Evolutionary conservation across 805 yeast genomes (phyloP), one percentile per base, ranked within the genome.

Genomic region (Starmera amethionina): DNA sequence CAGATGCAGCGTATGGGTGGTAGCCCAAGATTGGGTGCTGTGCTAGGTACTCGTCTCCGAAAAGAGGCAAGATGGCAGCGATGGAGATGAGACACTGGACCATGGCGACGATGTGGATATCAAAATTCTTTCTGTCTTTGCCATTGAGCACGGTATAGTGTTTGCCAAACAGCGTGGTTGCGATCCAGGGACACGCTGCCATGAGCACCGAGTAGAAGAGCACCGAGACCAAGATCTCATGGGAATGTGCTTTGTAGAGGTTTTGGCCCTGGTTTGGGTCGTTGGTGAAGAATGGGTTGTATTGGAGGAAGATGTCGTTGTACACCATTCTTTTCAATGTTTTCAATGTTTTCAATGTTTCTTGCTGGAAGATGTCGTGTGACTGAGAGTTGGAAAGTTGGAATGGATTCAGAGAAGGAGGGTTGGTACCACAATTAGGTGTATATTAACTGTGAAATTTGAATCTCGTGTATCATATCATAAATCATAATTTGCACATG

Each of bases 41-140:
- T 5, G 51, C 46, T 43, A 75, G 67, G 37, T 66, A 56, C 9
- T 73, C 68, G 46, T 81, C 82, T 41, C 69, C 63, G 57, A 81
- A 76, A 67, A 82, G 68, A 7, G 95, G 95, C 36, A 75, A 55
- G 29, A 83, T 68, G 8, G 76, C 54, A 8, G 56, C 55, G 22
- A 86, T 62, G 10, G 95, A 79, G 7, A 84, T 46, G 1, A 85
- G 36, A 38, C 93, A 77, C 59, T 93, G 97, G 15, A 88, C 75
- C 76, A 84, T 79, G 2, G 97, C 81, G 4, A 87, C 96, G 11
- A 84, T 70, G 59, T 93, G 97, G 50, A 89, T 84, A 59, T 93
- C 96, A 57, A 86, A 93, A 58, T 90, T 87, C 46, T 78, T 51
- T 55, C 70, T 73, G 33, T 71, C 67, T 50, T 74, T 74, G 19